A percentile compares a stretch with the other conserved stretches of the same genome.
Evolutionary conservation across 1,284 basidiomycete genomes (phyloP).

Genomic region (Apiotrichum laibachii): DNA sequence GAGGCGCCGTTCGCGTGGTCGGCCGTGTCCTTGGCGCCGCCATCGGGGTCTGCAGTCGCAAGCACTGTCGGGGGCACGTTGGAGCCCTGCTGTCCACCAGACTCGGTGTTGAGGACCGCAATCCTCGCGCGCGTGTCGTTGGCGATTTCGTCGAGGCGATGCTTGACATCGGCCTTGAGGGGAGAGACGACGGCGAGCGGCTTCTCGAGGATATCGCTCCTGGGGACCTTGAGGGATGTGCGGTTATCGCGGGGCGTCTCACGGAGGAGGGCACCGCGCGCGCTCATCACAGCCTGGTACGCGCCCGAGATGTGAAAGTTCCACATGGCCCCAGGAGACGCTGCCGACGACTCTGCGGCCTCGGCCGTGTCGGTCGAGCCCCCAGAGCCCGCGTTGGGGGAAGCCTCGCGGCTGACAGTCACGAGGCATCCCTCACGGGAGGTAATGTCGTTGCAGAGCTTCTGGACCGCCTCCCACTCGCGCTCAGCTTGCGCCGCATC

Average conservation of each 20-base stretch:
- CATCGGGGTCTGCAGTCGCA: constrained; percentile 30
- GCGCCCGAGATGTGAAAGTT: constrained; percentile 88
- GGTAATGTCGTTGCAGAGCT: constrained; percentile 74
- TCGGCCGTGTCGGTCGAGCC: constrained; percentile 2
- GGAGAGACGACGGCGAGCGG: constrained; percentile 64
- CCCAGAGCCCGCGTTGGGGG: not conserved
- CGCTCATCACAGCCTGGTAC: constrained; percentile 88
- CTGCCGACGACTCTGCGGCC: not conserved
- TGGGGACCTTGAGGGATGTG: constrained; percentile 79
- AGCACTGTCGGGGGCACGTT: constrained; percentile 26
- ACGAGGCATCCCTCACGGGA: constrained; percentile 76
- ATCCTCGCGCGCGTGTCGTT: constrained; percentile 83
- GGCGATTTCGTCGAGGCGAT: constrained; percentile 87
- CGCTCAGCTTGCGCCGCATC: constrained; percentile 34
- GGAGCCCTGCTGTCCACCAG: constrained; percentile 14
- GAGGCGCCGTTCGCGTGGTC: constrained; percentile 4
- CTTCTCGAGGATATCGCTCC: constrained; percentile 86
- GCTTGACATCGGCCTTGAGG: constrained; percentile 81
- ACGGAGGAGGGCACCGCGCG: constrained; percentile 81
- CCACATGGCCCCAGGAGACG: constrained; percentile 53
- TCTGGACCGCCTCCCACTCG: constrained; percentile 68
- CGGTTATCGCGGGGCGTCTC: constrained; percentile 85
- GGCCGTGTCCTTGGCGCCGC: constrained; percentile 12
- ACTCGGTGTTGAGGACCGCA: constrained; percentile 61
- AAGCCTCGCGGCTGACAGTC: constrained; percentile 64